Evolutionary conservation across 2,329 filamentous ascomycete species (phyloP), one percentile per base, ranked within the genome.

Genomic region (Penicillium aurantiogriseum): DNA sequence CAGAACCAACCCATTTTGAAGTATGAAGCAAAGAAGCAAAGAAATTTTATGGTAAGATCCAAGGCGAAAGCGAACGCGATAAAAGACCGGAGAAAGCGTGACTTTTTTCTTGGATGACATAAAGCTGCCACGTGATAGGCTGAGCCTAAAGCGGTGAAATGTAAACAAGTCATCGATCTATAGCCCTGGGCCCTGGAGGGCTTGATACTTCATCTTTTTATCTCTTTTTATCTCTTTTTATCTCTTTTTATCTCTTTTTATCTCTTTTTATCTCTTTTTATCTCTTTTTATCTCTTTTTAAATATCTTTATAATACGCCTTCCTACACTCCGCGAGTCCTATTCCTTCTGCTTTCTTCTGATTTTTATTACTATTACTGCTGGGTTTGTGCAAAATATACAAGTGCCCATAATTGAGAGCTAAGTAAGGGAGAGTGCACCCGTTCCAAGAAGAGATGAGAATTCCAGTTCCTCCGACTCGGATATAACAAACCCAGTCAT

Each of bases 1-100:
- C 86, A 89, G 67, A 89, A 88, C 86, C 86, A 89, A 68, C 86
- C 86, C 86, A 88, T 88, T 57, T 65, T 69, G 59, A 54, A 44
- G 35, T 40, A 49, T 40, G 19, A 17, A 33, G 9, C 29, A 54
- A 48, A 44, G 46, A 54, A 54, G 5, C 29, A 54, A 48, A 42
- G 44, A 54, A 54, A 27, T 9, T 27, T 23, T 23, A 33, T 39
- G 35, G 44, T 52, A 44, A 27, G 36, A 27, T 48, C 29, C n/a
- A 55, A 55, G 55, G 49, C 47, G 29, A 57, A 61, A 45, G 56
- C 49, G 43, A 58, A 50, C 42, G 59, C 61, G 59, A 65, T 60
- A 62, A 61, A 63, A 59, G 59, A 62, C 56, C 64, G 54, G 62
- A 54, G 56, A 58, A 49, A 57, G 9, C 53, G 36, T 23, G 38